Evolutionary conservation across 2,329 filamentous ascomycete genomes (phyloP), one percentile per base, ranked within the genome.

Genomic region (Rhexocercosporidium sp.): DNA sequence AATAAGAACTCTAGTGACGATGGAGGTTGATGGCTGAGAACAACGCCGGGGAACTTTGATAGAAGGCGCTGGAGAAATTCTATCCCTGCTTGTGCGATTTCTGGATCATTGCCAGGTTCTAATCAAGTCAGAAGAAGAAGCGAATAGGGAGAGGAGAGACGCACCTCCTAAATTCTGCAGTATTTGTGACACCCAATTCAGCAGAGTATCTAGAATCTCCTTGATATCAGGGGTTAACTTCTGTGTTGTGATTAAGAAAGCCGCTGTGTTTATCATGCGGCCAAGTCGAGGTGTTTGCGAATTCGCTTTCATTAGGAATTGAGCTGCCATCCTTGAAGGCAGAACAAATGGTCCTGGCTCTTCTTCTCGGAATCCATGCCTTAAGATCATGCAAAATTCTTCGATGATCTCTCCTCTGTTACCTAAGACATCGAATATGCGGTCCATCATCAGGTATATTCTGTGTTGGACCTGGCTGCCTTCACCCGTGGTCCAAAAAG

Each of bases 301-400:
- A 1, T 79, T 82, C 25, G 89, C 85, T 61, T 85, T 85, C 3
- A 85, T 82, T 56, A 96, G 83, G 75, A 92, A 91, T 49, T 88
- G 83, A 12, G 89, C 86, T n/a, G 92, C 87, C 70, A 88, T 83
- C 0, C 84, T 80, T 0, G 90, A 83, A 2, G 90, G 85, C 68
- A 96, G 88, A 9, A 94, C 92, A 73, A 96, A 95, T 0, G 92
- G 91, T 0, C 92, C 92, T 3, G 90, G 87, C 29, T 88, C 86
- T 0, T 84, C 85, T 77, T 96, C 93, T 0, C 89, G 89, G 74
- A 94, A 94, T 0, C 93, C 93, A 22, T 88, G 86, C 47, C 89
- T 87, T 59, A 95, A 83, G 57, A 94, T 86, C 66, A 84, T 84
- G 78, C 92, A 96, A 39, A 90, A 88, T 3, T 87, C 84, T 74